These are phyloP conservation scores for Erysimum cheiri DNA, from an alignment of 441 rosid species.

Conservation along the genomic window DNA sequence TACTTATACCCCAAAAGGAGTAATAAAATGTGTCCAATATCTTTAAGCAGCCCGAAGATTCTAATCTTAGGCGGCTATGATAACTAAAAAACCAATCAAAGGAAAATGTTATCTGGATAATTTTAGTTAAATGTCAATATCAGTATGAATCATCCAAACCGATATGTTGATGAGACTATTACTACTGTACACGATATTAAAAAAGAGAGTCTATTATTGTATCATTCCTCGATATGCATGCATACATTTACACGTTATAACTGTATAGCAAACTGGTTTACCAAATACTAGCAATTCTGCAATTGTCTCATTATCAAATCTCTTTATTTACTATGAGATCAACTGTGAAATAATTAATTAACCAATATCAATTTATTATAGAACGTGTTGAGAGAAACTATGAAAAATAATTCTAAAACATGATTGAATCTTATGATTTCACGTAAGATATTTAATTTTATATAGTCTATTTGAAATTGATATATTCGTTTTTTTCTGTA, in stretches of 20 bases:
- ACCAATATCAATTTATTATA: no score
- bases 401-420: neutral
- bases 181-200: no score
- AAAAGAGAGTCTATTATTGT: neutral
- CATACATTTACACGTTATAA: slow-evolving; percentile 32
- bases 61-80: slow-evolving; percentile 38
- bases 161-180: slow-evolving; percentile 26
- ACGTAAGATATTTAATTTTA: neutral
- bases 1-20: slow-evolving; percentile 31
- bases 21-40: slow-evolving; percentile 11
- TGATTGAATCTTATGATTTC: neutral
- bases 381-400: neutral
- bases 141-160: slow-evolving; percentile 35
- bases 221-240: slow-evolving; percentile 15
- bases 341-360: no score
- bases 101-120: slow-evolving; percentile 27
- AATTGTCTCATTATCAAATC: slow-evolving; percentile 14
- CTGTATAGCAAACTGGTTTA: slow-evolving; percentile 15
- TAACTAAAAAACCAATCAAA: slow-evolving; percentile 9
- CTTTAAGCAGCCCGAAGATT: slow-evolving; percentile 32
- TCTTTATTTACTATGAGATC: neutral
- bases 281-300: slow-evolving; percentile 24
- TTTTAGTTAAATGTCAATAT: slow-evolving; percentile 37
- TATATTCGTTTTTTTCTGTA: no score
- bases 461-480: no score